Evolutionary conservation across 2,329 filamentous ascomycete species (phyloP), one percentile per base, ranked within the genome.

Genomic region (Aspergillus neotritici): DNA sequence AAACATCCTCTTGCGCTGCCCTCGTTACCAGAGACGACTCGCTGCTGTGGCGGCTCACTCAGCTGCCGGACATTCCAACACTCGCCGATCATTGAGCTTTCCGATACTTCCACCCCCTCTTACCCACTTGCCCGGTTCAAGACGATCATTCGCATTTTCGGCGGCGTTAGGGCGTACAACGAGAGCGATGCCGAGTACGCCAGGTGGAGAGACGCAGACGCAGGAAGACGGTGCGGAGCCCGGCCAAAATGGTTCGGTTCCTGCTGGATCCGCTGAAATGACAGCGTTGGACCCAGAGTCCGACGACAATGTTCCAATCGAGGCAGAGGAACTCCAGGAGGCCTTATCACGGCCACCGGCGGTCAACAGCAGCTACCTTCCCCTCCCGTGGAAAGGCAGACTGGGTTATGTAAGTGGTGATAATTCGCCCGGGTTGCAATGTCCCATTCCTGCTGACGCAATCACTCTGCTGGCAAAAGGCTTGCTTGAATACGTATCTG

Each of bases 401-500:
- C 63, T 96, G 48, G 90, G 90, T 45, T 96, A 94, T 76, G 88
- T 91, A 65, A 70, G 83, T 67, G 30, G 6, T n/a, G n/a, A 17
- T 14, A 25, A 13, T 47, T 34, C n/a, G 9, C 12, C 13, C 4
- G 4, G 8, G 4, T 17, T 28, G 4, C 2, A 9, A 11, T 4
- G 3, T 7, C 7, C 5, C 14, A 33, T 14, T 21, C 21, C 29
- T 17, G 29, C 35, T 46, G 9, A 11, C 6, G n/a, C 15, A 10
- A 35, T 14, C 37, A 34, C 34, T 50, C 6, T 43, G 14, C n/a
- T n/a, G 15, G 38, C 7, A 30, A 43, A 32, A 82, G 86, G 89
- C 91, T 9, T 96, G 90, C 60, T 71, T 97, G 12, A 94, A 94
- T 61, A 97, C 91, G 0, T 96, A 96, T 63, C 75, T 97, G 2